Percentiles rank a stretch among this genome's conserved stretches.
Evolutionary conservation across 163 green algal species (phyloP).

Genomic region (Chlamydomonas reinhardtii): DNA sequence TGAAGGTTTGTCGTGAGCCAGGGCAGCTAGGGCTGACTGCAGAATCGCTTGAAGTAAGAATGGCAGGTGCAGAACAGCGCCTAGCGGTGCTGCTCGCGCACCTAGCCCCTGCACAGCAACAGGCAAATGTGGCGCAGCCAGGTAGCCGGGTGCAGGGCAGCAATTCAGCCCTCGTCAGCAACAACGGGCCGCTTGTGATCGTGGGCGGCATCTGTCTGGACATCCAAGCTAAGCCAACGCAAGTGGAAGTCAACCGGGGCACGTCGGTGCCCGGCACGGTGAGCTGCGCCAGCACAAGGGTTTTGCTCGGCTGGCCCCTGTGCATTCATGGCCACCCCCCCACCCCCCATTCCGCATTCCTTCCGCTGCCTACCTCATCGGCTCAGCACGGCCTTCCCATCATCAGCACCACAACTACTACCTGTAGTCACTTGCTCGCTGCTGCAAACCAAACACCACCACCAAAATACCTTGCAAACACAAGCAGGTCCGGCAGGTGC

Average conservation of each 20-base stretch:
- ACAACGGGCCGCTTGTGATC: constrained; percentile 25
- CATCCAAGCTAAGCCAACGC: constrained; percentile 39
- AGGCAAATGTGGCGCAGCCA: neutral
- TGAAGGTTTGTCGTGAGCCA: too few relatives aligned
- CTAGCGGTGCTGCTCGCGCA: constrained; percentile 32
- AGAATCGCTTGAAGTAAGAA: too few relatives aligned
- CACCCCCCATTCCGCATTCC: too few relatives aligned
- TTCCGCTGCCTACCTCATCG: too few relatives aligned
- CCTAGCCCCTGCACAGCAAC: neutral
- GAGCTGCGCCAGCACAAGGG: neutral
- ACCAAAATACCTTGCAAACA: neutral
- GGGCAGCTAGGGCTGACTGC: too few relatives aligned
- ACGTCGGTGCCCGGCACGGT: constrained; percentile 37
- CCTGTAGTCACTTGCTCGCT: too few relatives aligned
- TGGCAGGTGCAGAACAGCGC: neutral
- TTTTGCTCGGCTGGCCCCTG: too few relatives aligned
- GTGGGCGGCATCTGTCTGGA: constrained; percentile 42
- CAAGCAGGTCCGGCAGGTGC: constrained; percentile 50
- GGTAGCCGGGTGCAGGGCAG: neutral
- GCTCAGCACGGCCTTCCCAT: too few relatives aligned
- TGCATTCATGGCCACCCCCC: too few relatives aligned
- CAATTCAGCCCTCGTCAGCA: neutral
- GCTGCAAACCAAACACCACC: too few relatives aligned
- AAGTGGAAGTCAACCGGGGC: constrained; percentile 23
- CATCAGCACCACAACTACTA: too few relatives aligned